Evolutionary conservation across 2,329 filamentous ascomycete species (phyloP).

Genomic region (Madurella mycetomatis): DNA sequence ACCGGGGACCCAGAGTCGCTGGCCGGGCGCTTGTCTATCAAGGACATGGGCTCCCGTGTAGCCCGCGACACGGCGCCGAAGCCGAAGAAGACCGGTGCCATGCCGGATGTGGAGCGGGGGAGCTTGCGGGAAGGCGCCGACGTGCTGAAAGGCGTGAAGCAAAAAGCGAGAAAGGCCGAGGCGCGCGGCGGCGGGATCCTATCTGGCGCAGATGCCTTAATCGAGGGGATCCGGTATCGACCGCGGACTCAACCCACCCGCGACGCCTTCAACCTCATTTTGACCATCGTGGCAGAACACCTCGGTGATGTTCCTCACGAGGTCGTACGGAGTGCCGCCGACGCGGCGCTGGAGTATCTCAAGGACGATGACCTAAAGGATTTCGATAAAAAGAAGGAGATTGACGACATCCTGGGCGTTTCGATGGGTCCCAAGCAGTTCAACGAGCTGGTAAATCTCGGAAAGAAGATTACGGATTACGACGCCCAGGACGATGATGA

Average conservation of each 20-base stretch:
- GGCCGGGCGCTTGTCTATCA: constrained; percentile 86
- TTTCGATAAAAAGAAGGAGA: constrained; percentile 95
- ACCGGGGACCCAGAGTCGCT: constrained; percentile 97
- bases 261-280: constrained; percentile 89
- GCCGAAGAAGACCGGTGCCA: constrained; percentile 67
- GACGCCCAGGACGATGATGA: constrained; percentile 95
- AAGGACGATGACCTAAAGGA: constrained; percentile 97
- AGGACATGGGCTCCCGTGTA: constrained; percentile 87
- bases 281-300: constrained; percentile 81
- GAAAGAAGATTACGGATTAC: constrained; percentile 99
- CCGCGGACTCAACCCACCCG: constrained; percentile 87
- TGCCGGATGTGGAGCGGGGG: constrained; percentile 69
- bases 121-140: constrained; percentile 75
- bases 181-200: constrained; percentile 71
- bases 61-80: constrained; percentile 75
- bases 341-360: constrained; percentile 82
- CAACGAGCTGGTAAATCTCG: constrained; percentile 91
- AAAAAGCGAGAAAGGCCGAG: constrained; percentile 73
- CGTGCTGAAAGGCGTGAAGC: constrained; percentile 76
- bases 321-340: constrained; percentile 87
- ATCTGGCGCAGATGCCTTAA: constrained; percentile 76
- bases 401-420: constrained; percentile 87
- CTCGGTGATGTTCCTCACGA: constrained; percentile 92
- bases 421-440: constrained; percentile 84
- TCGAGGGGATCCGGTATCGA: constrained; percentile 89